Conservation (phyloP, 225 moss, liverwort and hornwort species). For the Antitrichia curtipendula region DNA sequence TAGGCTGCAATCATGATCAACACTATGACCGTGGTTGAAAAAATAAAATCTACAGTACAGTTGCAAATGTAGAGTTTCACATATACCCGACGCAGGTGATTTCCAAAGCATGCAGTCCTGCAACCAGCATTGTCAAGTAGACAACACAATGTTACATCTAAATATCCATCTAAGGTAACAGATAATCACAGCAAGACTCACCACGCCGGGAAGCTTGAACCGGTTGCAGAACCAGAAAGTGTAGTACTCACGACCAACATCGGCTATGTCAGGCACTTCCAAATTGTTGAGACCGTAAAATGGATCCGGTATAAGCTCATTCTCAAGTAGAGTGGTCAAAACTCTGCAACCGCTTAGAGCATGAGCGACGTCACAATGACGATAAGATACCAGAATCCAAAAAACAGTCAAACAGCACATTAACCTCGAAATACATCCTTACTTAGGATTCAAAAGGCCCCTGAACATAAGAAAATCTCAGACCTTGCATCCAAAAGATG, state of each 20-base stretch:
- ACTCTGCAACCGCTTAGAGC: constrained; percentile 32
- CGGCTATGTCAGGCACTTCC: constrained; percentile 74
- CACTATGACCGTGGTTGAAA: not conserved
- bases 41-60: not conserved
- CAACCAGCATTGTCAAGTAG: not conserved
- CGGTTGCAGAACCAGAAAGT: constrained; percentile 94
- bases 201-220: constrained; percentile 43
- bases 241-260: constrained; percentile 70
- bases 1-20: constrained; percentile 26
- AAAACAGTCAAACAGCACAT: not conserved
- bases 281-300: constrained; percentile 90
- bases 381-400: not conserved
- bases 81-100: not conserved
- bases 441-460: not conserved
- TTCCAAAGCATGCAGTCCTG: not conserved
- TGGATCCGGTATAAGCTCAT: constrained; percentile 70
- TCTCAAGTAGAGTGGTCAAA: constrained; percentile 72
- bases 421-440: not conserved
- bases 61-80: not conserved
- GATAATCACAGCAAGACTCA: not conserved
- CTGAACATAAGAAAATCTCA: not conserved
- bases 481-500: not conserved
- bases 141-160: not conserved
- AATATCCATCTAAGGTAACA: not conserved
- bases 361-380: not conserved